These are phyloP conservation scores for Penicillium robsamsonii DNA, from an alignment of 495 filamentous ascomycete genomes.

Conservation along the genomic window DNA sequence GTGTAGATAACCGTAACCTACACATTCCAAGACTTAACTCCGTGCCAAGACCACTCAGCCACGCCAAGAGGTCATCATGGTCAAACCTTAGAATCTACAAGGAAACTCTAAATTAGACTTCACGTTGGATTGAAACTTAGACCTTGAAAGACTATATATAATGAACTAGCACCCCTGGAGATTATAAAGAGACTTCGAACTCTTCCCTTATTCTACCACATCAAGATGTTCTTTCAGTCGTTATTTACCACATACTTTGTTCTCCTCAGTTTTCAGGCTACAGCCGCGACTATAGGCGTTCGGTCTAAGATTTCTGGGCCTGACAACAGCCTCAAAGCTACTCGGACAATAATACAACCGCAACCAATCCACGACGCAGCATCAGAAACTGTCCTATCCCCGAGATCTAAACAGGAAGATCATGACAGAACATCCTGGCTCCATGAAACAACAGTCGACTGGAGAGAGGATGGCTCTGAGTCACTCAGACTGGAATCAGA, in stretches of 20 bases:
- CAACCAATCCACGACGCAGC: not conserved
- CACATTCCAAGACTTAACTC: not conserved
- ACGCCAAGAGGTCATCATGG: conserved; percentile 8
- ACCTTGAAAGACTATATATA: not conserved
- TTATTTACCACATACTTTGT: not conserved
- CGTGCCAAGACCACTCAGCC: conserved; percentile 9
- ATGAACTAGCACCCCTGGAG: not conserved
- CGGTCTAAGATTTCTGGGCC: not conserved
- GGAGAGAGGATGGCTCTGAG: conserved; percentile 3
- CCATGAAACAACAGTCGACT: not conserved
- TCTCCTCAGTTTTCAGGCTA: not conserved
- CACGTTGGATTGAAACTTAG: not conserved
- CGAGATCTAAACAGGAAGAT: not conserved
- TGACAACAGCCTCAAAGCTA: not conserved
- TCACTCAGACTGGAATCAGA: not conserved
- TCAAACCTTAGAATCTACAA: not conserved
- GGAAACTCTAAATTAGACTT: not conserved
- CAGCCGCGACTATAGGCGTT: not conserved
- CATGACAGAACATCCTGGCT: not conserved
- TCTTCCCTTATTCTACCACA: not conserved
- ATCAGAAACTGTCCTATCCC: no score
- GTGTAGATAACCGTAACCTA: no score
- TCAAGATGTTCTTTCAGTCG: not conserved
- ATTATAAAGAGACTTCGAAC: not conserved
- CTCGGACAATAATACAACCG: not conserved